Evolutionary conservation across 192 early-diverging fungal species (phyloP), one percentile per base, ranked within the genome.

Genomic region (Coemansia sp.): DNA sequence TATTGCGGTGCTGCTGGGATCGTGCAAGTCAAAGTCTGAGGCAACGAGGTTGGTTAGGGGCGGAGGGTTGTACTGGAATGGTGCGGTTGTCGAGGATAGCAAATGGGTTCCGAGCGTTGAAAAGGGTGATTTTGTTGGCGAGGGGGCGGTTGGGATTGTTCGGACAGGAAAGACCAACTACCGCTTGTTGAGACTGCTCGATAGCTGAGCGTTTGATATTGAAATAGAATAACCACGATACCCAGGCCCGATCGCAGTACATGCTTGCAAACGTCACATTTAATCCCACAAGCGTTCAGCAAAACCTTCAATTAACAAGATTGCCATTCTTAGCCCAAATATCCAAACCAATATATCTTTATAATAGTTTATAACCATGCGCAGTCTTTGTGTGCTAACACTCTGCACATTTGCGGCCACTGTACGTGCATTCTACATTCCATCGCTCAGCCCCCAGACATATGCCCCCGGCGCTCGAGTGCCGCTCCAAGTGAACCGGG

Each of bases 141-240:
- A 81, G 15, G 70, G 74, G 15, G 62, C 75, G 1, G 82, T 93
- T 14, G 90, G 86, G 32, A 69, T 92, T 7, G 50, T 97, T 3
- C 69, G 93, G 37, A 85, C 84, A 7, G 94, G 94, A 39, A 97
- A 94, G 79, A 86, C 84, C 43, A 88, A 90, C 35, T 90, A 94
- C 69, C 64, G 69, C 5, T 53, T 96, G 35, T 63, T 93, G 7
- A 49, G 15, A 2, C 48, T 49, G 2, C 48, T 49, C 7, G 48
- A 49, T 49, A 35, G 32, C 8, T 35, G 32, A 35, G 6, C 32
- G 1, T 35, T 35, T 35, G 7, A 35, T 35, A 8, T 35, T 35
- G 32, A 35, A 35, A 35, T 35, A 35, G 32, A 35, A 6, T 35
- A 29, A 0, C 27, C 27, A 29, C 21, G 1, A 1, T 21, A 21